phyloP scores from a whole-genome alignment of 2,329 filamentous ascomycete species.

The Aspergillus puulaauensis region DNA sequence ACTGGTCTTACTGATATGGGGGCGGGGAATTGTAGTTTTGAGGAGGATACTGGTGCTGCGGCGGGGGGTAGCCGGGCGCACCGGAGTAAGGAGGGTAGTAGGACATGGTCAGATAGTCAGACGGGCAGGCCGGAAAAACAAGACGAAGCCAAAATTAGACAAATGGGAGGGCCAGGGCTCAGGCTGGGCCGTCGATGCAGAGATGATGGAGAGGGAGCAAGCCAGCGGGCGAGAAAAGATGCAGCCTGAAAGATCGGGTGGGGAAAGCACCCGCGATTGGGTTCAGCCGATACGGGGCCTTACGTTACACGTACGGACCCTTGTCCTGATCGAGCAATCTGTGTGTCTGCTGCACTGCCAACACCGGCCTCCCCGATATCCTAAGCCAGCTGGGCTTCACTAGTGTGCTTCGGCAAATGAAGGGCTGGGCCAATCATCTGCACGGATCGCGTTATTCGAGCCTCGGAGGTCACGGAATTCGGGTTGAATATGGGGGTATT shows the following conservation, averaged over 20 bases:
- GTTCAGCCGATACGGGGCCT: background rate
- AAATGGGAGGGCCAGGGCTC: constrained; percentile 6
- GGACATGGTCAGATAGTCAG: constrained; percentile 51
- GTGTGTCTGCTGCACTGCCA: no score
- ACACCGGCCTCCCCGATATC: constrained; percentile 10
- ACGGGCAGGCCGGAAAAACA: constrained; percentile 9
- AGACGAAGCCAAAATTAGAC: constrained; percentile 10
- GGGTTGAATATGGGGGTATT: no score
- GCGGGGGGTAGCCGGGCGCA: constrained; percentile 56
- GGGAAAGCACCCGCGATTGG: constrained; percentile 11
- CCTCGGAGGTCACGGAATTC: background rate
- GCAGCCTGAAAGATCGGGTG: constrained; percentile 20
- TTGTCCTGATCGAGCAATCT: no score
- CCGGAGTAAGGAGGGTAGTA: constrained; percentile 62
- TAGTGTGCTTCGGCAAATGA: background rate
- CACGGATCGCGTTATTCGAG: background rate
- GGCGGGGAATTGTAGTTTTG: constrained; percentile 40
- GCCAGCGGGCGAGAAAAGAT: constrained; percentile 17
- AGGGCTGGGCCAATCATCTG: background rate
- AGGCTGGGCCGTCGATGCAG: constrained; percentile 2
- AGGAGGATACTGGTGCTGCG: constrained; percentile 27
- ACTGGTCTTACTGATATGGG: constrained; percentile 35
- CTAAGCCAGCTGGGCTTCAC: constrained; percentile 11
- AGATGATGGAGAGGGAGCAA: constrained; percentile 10
- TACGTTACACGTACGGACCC: background rate